Conservation (phyloP, 164 flowering plant genomes). For the Malania oleifera region DNA sequence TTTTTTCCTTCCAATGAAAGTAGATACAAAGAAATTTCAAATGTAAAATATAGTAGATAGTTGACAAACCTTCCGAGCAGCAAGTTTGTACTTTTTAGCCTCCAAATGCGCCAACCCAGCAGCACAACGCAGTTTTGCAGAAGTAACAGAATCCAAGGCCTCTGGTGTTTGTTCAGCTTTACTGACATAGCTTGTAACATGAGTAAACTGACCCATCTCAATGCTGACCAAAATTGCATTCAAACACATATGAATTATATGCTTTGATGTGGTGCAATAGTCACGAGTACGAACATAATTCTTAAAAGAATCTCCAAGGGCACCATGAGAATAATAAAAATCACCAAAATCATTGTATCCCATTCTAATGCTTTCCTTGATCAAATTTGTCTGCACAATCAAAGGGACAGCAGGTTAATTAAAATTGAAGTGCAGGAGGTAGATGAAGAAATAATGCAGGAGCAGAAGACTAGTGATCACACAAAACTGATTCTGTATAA, state of each 20-base stretch:
- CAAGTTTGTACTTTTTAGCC: slow-evolving; percentile 80
- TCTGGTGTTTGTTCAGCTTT: slow-evolving; percentile 85
- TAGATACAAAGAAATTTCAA: no score
- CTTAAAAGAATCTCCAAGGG: slow-evolving; percentile 85
- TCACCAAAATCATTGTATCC: slow-evolving; percentile 98
- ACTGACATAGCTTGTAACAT: slow-evolving; percentile 80
- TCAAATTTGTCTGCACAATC: slow-evolving; percentile 77
- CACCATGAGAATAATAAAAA: slow-evolving; percentile 81
- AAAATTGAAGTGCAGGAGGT: no score
- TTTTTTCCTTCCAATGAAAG: no score
- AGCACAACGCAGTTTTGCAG: slow-evolving; percentile 75
- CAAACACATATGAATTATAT: slow-evolving; percentile 83
- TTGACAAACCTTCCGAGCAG: slow-evolving; percentile 90
- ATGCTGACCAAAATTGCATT: slow-evolving; percentile 90
- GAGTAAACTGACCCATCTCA: slow-evolving; percentile 94
- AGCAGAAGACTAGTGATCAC: no score
- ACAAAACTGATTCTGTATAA: no score
- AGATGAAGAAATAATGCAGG: no score
- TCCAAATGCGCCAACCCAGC: slow-evolving; percentile 85
- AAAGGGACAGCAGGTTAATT: no score
- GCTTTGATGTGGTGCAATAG: slow-evolving; percentile 95
- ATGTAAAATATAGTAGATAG: neutral
- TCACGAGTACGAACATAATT: slow-evolving; percentile 89
- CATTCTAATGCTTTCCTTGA: slow-evolving; percentile 98
- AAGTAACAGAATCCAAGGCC: slow-evolving; percentile 47